phyloP scores from a whole-genome alignment of 495 filamentous ascomycete species.

The Parathielavia hyrcaniae region DNA sequence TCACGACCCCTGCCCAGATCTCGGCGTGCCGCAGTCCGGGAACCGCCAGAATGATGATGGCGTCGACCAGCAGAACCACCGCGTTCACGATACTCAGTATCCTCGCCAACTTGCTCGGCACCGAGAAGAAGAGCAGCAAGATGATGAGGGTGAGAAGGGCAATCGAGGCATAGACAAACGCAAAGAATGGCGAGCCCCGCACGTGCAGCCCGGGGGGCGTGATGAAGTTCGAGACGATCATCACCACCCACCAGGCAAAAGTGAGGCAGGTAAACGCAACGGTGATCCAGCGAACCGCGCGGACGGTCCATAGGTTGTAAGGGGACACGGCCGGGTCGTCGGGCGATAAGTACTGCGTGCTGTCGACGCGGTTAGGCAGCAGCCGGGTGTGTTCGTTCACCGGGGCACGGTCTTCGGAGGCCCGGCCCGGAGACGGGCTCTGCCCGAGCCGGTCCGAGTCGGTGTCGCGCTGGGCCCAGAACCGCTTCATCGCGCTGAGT shows the following conservation, averaged over 20 bases:
- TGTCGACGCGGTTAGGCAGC: conserved; percentile 52
- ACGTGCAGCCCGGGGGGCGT: conserved; percentile 78
- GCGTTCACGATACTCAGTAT: conserved; percentile 60
- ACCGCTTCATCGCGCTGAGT: conserved; percentile 4
- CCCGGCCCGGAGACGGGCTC: conserved; percentile 1
- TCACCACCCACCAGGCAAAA: conserved; percentile 85
- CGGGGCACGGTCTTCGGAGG: conserved; percentile 25
- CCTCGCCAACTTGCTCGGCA: conserved; percentile 70
- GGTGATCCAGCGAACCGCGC: conserved; percentile 66
- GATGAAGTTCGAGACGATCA: conserved; percentile 80
- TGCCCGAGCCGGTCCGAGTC: conserved; percentile 2
- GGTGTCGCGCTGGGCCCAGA: conserved; percentile 4
- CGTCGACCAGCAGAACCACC: conserved; percentile 68
- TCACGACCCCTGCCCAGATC: conserved; percentile 81
- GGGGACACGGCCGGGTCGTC: conserved; percentile 95
- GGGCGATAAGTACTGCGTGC: conserved; percentile 66
- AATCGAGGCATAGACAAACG: conserved; percentile 71
- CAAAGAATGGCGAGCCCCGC: conserved; percentile 84
- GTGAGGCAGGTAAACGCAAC: conserved; percentile 64
- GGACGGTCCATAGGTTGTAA: conserved; percentile 89
- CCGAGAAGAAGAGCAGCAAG: conserved; percentile 77
- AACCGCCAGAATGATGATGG: conserved; percentile 70
- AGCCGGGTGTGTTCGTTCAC: conserved; percentile 71
- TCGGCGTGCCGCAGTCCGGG: conserved; percentile 70
- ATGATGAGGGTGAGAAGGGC: conserved; percentile 65